A percentile compares a stretch with the other conserved stretches of the same genome.
phyloP scores from a whole-genome alignment of 208 protist species.

The Trypanosomatidae sp. region DNA sequence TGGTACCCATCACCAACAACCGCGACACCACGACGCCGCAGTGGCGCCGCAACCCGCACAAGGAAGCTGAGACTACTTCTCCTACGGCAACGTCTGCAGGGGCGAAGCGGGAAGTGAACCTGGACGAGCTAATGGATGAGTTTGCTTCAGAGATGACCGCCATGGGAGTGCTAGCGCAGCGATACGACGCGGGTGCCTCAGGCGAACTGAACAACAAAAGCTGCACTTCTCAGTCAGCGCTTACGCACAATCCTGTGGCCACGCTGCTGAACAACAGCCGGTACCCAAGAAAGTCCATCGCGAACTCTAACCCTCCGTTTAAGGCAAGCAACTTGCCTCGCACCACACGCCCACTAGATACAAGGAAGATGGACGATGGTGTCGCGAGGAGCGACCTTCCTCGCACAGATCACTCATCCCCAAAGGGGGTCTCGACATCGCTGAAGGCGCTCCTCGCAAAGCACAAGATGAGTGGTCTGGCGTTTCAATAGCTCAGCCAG shows the following conservation, averaged over 20 bases:
- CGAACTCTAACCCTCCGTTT: not conserved
- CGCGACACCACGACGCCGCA: slow-evolving; percentile 11
- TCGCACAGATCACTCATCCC: slow-evolving; percentile 4
- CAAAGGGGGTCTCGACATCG: slow-evolving; percentile 49
- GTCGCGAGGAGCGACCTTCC: slow-evolving; percentile 12
- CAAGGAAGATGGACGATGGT: slow-evolving; percentile 12
- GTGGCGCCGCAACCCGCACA: slow-evolving; percentile 6
- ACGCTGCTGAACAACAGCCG: slow-evolving; percentile 63
- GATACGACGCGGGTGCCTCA: slow-evolving; percentile 2
- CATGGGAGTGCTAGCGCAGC: slow-evolving; percentile 34
- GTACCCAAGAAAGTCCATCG: slow-evolving; percentile 46
- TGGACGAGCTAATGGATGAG: slow-evolving; percentile 76
- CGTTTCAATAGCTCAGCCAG: slow-evolving; percentile 16
- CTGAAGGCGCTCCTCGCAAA: slow-evolving; percentile 68
- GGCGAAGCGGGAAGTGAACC: slow-evolving; percentile 41
- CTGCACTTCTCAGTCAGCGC: slow-evolving; percentile 1
- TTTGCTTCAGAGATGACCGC: slow-evolving; percentile 68
- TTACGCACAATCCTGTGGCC: slow-evolving; percentile 32
- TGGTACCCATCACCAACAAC: not conserved
- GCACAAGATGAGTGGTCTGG: slow-evolving; percentile 34
- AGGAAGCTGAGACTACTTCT: slow-evolving; percentile 6
- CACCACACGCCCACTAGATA: not conserved
- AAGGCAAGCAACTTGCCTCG: slow-evolving; percentile 4
- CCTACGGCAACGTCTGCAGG: not conserved
- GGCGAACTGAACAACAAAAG: not conserved